phyloP scores from a whole-genome alignment of 108 stramenopile genomes.

The Cylindrotheca fusiformis region DNA sequence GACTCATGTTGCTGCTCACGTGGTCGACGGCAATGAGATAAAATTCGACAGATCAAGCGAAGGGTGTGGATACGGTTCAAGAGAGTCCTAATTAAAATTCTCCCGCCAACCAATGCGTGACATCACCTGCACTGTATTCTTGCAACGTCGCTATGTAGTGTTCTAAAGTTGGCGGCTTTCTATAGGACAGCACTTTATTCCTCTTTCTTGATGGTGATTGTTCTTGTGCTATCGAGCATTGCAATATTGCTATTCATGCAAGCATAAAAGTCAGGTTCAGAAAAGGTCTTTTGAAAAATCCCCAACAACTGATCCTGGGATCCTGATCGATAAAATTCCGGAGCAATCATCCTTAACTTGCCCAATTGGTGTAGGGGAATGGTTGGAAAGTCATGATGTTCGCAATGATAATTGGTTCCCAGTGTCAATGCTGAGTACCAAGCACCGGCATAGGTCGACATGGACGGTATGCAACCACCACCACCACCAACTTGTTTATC shows the following conservation, averaged over 20 bases:
- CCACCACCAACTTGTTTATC: slow-evolving; percentile 21
- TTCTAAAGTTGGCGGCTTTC: too few species aligned
- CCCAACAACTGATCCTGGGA: slow-evolving; percentile 44
- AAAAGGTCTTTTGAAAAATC: slow-evolving; percentile 63
- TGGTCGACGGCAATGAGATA: too few species aligned
- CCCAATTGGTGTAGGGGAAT: slow-evolving; percentile 70
- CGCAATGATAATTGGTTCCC: slow-evolving; percentile 78
- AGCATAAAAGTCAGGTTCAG: slow-evolving; percentile 73
- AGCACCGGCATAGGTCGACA: slow-evolving; percentile 65
- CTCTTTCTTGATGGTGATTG: too few species aligned
- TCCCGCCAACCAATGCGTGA: too few species aligned
- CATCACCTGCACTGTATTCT: too few species aligned
- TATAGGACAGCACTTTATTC: too few species aligned
- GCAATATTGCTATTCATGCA: slow-evolving; percentile 62
- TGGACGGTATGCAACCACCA: slow-evolving; percentile 41
- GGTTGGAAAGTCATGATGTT: slow-evolving; percentile 86
- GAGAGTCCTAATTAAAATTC: too few species aligned
- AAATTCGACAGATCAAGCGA: too few species aligned
- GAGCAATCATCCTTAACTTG: slow-evolving; percentile 60
- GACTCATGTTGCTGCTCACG: too few species aligned
- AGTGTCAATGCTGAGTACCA: slow-evolving; percentile 72
- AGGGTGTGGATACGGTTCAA: too few species aligned
- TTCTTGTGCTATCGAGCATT: too few species aligned
- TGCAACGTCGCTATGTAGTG: too few species aligned
- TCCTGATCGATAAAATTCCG: slow-evolving; percentile 61